These are phyloP conservation scores for Saccharomycopsis phalli DNA, from an alignment of 1,139 yeast genomes.

Conservation along the genomic window DNA sequence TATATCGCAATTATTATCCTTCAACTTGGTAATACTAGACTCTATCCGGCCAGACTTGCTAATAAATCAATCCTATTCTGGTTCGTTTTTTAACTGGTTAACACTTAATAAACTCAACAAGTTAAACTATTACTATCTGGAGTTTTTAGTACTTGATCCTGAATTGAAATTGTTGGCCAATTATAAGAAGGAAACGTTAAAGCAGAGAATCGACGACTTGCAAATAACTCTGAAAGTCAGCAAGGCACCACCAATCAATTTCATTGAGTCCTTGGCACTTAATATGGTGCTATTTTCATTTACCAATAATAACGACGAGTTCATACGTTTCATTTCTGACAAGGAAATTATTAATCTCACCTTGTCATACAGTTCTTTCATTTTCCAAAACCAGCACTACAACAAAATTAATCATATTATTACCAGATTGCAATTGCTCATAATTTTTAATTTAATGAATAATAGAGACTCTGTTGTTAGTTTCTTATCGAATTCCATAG, in stretches of 20 bases:
- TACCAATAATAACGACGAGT: constrained; percentile 7
- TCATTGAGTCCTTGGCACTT: constrained; percentile 16
- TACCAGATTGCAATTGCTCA: constrained; percentile 16
- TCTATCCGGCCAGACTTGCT: constrained; percentile 14
- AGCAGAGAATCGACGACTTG: background rate
- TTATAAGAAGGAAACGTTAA: constrained; percentile 2
- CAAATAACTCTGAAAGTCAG: background rate
- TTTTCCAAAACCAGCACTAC: constrained; percentile 19
- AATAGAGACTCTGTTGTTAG: too few species aligned
- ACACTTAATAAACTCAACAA: constrained; percentile 19
- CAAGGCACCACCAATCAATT: constrained; percentile 5
- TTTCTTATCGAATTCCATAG: constrained; percentile 13
- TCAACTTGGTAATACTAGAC: constrained; percentile 17
- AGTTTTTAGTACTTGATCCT: constrained; percentile 5
- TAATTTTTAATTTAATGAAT: constrained; percentile 9
- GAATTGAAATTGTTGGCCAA: constrained; percentile 8
- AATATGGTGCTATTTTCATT: constrained; percentile 15
- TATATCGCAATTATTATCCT: constrained; percentile 12
- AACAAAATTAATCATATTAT: constrained; percentile 13
- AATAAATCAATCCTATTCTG: constrained; percentile 7
- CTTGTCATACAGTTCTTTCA: constrained; percentile 16
- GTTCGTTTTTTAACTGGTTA: constrained; percentile 17
- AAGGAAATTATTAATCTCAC: constrained; percentile 9
- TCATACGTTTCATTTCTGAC: constrained; percentile 3
- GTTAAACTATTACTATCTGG: constrained; percentile 14